phyloP scores from a whole-genome alignment of 345 rosid genomes.

The Sonneratia caseolaris region DNA sequence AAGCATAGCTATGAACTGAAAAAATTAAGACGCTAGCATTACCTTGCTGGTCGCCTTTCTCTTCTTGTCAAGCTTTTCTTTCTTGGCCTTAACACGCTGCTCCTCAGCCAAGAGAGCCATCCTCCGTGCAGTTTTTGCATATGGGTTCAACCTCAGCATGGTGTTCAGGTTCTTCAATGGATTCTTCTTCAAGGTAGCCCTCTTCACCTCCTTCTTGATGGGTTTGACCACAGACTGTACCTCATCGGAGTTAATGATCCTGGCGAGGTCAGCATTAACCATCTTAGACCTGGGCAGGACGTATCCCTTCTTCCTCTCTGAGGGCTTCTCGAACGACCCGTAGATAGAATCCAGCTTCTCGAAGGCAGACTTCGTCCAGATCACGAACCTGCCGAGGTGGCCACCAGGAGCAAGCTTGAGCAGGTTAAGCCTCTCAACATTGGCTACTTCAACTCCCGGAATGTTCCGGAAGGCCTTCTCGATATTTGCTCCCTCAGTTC shows the following conservation, averaged over 20 bases:
- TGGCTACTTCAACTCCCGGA: constrained; percentile 88
- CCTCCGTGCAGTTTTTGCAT: constrained; percentile 93
- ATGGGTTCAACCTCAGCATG: constrained; percentile 81
- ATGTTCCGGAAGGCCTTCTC: constrained; percentile 86
- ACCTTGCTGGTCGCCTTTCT: constrained; percentile 71
- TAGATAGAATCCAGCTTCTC: constrained; percentile 88
- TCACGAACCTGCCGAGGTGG: constrained; percentile 82
- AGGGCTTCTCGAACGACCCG: constrained; percentile 68
- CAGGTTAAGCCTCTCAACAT: constrained; percentile 72
- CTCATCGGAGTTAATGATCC: constrained; percentile 95
- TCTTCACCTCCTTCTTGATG: constrained; percentile 52
- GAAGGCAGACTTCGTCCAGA: constrained; percentile 90
- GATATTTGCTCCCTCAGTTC: constrained; percentile 70
- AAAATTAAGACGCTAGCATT: neutral
- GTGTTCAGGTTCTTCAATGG: constrained; percentile 80
- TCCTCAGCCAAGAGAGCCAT: constrained; percentile 92
- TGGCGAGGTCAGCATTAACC: constrained; percentile 83
- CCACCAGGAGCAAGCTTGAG: constrained; percentile 96
- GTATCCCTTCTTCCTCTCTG: constrained; percentile 94
- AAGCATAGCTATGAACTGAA: too few species aligned
- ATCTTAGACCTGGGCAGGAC: constrained; percentile 82
- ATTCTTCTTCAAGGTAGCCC: constrained; percentile 84
- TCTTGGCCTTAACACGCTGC: constrained; percentile 82
- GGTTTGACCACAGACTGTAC: constrained; percentile 89
- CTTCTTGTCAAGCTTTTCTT: constrained; percentile 94